Evolutionary conservation across 805 yeast genomes (phyloP).

Genomic region (Grigorovia transvaalensis): DNA sequence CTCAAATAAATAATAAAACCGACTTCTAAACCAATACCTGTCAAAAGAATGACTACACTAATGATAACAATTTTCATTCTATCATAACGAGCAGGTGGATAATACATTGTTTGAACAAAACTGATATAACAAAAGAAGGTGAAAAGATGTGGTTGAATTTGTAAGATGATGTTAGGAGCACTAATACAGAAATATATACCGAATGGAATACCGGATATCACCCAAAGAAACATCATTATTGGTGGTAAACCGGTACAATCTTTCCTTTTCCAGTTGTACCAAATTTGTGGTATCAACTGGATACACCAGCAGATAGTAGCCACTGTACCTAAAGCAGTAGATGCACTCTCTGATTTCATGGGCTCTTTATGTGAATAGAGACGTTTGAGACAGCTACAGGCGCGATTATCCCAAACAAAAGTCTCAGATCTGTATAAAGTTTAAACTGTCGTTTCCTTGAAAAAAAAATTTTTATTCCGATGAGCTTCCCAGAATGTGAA

Average conservation of each 20-base stretch:
- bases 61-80: constrained; percentile 29
- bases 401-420: too few species aligned
- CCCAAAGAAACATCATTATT: constrained; percentile 77
- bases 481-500: too few species aligned
- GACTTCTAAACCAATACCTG: constrained; percentile 50
- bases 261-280: constrained; percentile 60
- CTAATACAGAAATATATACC: constrained; percentile 70
- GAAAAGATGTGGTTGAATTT: constrained; percentile 82
- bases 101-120: constrained; percentile 55
- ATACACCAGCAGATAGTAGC: constrained; percentile 92
- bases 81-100: constrained; percentile 53
- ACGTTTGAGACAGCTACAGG: too few species aligned
- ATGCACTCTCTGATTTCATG: constrained; percentile 9
- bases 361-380: too few species aligned
- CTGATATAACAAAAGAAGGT: constrained; percentile 56
- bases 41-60: constrained; percentile 31
- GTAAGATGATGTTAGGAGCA: constrained; percentile 63
- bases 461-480: too few species aligned
- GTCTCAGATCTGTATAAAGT: too few species aligned
- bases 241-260: constrained; percentile 83
- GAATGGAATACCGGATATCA: constrained; percentile 67
- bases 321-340: constrained; percentile 74
- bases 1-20: constrained; percentile 67
- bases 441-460: too few species aligned
- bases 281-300: constrained; percentile 78